A percentile compares a stretch with the other conserved stretches of the same genome.
Conservation (phyloP, 1,139 yeast genomes). For the Arxiozyma slooffiae region DNA sequence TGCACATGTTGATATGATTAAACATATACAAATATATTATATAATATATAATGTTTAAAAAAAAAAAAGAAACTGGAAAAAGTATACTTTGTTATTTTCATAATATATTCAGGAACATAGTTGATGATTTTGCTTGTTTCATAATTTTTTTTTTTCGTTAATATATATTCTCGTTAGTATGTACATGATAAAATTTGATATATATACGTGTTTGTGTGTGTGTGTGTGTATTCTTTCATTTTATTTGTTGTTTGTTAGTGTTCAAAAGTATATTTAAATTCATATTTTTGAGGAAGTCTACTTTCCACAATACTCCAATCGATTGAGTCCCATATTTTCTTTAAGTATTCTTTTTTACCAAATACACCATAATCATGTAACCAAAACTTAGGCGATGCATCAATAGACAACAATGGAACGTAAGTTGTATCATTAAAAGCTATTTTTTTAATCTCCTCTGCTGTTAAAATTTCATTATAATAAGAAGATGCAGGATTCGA, state of each 20-base stretch:
- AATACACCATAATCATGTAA: conserved; percentile 65
- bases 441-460: conserved; percentile 19
- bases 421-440: conserved; percentile 27
- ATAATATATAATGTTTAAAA: too few relatives aligned
- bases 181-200: not conserved
- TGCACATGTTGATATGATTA: not conserved
- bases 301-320: conserved; percentile 58
- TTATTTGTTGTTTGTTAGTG: not conserved
- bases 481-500: conserved; percentile 1
- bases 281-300: conserved; percentile 41
- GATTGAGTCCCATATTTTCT: conserved; percentile 60
- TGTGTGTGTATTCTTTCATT: not conserved
- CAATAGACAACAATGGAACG: conserved; percentile 58
- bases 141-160: too few relatives aligned
- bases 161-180: not conserved
- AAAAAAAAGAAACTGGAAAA: not conserved
- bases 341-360: conserved; percentile 58
- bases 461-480: conserved; percentile 6
- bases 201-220: not conserved
- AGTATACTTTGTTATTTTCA: too few relatives aligned
- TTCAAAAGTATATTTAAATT: not conserved
- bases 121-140: not conserved
- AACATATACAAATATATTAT: not conserved
- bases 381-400: conserved; percentile 61
- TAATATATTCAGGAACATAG: not conserved